Base-by-base conservation (phyloP, 352 stramenopile genomes). In the Globisporangium heterothallicum region DNA sequence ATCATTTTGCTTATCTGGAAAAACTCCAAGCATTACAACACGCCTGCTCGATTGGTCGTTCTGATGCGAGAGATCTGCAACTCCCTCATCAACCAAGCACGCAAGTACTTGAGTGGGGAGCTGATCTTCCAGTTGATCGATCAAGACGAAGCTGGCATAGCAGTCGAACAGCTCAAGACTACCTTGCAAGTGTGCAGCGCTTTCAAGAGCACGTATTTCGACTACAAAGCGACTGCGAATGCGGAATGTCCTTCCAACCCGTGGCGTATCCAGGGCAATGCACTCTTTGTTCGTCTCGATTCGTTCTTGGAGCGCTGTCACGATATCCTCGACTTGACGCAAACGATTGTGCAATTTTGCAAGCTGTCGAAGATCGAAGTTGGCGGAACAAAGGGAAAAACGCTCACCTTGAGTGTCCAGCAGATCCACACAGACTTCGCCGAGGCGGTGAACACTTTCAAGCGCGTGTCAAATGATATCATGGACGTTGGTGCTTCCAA, bases 1-100 rank as follows among this genome's bases (percentile, higher is more conserved):
- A 98, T 98, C 49, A 96, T 99, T 13, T 75, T 99, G 55, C 70
- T 99, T 19, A 99, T 99, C 58, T 99, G 96, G 96, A 99, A 99
- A 68, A 98, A 99, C 74, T 98, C 92, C 22, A 97, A 97, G 67
- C 88, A 98, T 70, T 99, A 99, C 86, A 99, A 99, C 70, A 98
- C 94, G 7, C 91, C 96, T 0, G 91, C 90, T 19, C 72, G 96
- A 0, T 80, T 99, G 29, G 96, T 99, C 1, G 94, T 98, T 32
- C 73, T 99, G 40, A 97, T 99, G 74, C 83, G 94, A 35, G 92
- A 99, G 73, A 98, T 99, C 55, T 99, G 95, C 78, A 99, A 99
- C 70, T 96, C 88, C 13, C 68, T 98, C 5, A 98, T 98, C 57
- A 89, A 93, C 38, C 90, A 98, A 61, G 86, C 89, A 22, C 74